These are phyloP conservation scores for Letharia columbiana DNA, from an alignment of 495 filamentous ascomycete genomes.

Conservation along the genomic window DNA sequence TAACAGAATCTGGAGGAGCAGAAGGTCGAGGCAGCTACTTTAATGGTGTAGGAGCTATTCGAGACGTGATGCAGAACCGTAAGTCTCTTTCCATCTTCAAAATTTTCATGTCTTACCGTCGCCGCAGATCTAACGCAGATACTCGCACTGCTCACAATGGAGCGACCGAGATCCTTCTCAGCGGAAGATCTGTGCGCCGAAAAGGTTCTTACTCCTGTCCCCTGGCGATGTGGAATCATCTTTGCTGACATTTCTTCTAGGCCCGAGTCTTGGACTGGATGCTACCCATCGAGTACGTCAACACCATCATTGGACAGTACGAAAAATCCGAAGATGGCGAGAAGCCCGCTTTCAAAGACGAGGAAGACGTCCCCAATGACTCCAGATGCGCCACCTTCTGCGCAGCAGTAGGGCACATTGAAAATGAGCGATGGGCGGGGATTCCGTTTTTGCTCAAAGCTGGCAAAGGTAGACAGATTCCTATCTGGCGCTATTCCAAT, in stretches of 20 bases:
- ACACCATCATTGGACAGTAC: constrained; percentile 84
- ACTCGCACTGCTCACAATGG: constrained; percentile 91
- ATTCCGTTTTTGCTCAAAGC: constrained; percentile 85
- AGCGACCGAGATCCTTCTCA: constrained; percentile 94
- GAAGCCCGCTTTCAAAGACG: constrained; percentile 79
- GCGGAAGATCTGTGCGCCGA: constrained; percentile 96
- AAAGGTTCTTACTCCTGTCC: constrained; percentile 48
- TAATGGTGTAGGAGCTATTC: constrained; percentile 96
- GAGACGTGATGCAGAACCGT: constrained; percentile 96
- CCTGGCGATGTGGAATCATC: neutral
- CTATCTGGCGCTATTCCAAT: no score
- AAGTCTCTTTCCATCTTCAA: constrained; percentile 26
- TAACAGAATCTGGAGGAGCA: constrained; percentile 97
- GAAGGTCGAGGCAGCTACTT: constrained; percentile 98
- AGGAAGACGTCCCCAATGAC: constrained; percentile 78
- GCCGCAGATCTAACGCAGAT: constrained; percentile 76
- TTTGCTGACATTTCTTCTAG: constrained; percentile 23
- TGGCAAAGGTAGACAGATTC: constrained; percentile 47
- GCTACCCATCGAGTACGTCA: constrained; percentile 71
- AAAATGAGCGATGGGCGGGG: constrained; percentile 83
- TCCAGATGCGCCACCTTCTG: constrained; percentile 82
- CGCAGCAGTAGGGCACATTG: constrained; percentile 73
- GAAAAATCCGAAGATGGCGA: constrained; percentile 69
- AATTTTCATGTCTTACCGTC: neutral
- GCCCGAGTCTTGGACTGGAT: constrained; percentile 63